Evolutionary conservation across 352 stramenopile species (phyloP), one percentile per base, ranked within the genome.

Genomic region (Blastocystis sp.): DNA sequence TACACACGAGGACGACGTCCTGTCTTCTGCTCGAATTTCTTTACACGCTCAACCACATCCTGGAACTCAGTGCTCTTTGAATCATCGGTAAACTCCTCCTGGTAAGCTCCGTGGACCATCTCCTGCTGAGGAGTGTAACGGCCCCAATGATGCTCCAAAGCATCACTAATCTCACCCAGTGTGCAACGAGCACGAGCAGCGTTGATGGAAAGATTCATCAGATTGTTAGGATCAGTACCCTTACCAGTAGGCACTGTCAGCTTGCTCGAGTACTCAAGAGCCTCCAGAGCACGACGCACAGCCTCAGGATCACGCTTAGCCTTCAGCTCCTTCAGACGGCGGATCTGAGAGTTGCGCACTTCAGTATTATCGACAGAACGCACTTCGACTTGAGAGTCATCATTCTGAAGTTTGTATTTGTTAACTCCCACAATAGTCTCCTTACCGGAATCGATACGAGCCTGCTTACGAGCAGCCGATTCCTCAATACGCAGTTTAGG

Each of bases 401-500:
- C 92, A 54, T 94, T 91, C 81, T 95, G 91, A 53, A 97, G 92
- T 19, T 93, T 90, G 91, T 98, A 98, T 91, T 98, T 98, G 92
- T 98, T 98, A 13, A 98, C 95, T 30, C 96, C 96, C 11, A 98
- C 95, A 78, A 98, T 95, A 5, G 94, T 94, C 66, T 99, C 96
- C 90, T 97, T 91, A 57, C 94, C 92, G 40, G 94, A 96, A 91
- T 99, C 96, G 82, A 99, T 97, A 77, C 96, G 92, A 9, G 93
- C 96, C 90, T 96, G 94, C 90, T 98, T 98, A 75, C 94, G 96
- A 0, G 96, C 98, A 0, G 96, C 96, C 89, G 94, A 95, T 91
- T 98, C 96, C 92, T 99, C 96, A 87, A 99, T 98, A 54, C 94
- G 91, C 35, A 98, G 91, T 91, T 99, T 99, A 35, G 96, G 95